phyloP scores from a whole-genome alignment of 2,329 filamentous ascomycete species.

The Cadophora sp. region DNA sequence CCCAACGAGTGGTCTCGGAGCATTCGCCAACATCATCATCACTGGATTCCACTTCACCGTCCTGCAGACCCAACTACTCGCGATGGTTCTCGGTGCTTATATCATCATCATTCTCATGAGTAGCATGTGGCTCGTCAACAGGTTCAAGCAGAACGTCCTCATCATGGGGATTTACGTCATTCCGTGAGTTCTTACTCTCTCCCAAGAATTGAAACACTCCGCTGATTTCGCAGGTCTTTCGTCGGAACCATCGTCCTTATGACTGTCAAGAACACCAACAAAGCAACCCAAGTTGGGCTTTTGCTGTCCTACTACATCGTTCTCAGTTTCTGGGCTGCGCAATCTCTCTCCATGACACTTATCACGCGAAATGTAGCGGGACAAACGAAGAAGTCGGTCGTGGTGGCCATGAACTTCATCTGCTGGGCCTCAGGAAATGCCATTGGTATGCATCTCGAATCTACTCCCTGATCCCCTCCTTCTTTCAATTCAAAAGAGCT shows the following conservation, averaged over 20 bases:
- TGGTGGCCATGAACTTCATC: conserved; percentile 55
- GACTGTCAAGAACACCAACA: conserved; percentile 65
- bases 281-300: conserved; percentile 67
- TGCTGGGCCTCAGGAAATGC: conserved; percentile 61
- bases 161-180: conserved; percentile 71
- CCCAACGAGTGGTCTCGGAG: conserved; percentile 74
- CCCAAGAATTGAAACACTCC: neutral
- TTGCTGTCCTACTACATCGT: conserved; percentile 79
- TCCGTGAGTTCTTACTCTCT: conserved; percentile 55
- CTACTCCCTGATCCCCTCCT: neutral
- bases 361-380: conserved; percentile 59
- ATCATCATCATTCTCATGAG: conserved; percentile 74
- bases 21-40: conserved; percentile 79
- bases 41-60: conserved; percentile 68
- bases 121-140: conserved; percentile 72
- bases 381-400: conserved; percentile 59
- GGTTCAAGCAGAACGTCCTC: conserved; percentile 70
- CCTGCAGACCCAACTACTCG: conserved; percentile 73
- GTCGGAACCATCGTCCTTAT: conserved; percentile 76
- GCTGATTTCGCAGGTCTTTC: conserved; percentile 59
- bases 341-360: conserved; percentile 70
- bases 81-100: conserved; percentile 77
- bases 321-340: conserved; percentile 78
- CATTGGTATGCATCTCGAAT: conserved; percentile 48
- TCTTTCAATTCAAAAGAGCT: neutral